Evolutionary conservation across 1,284 basidiomycete species (phyloP).

Genomic region (Bondarzewia mesenterica): DNA sequence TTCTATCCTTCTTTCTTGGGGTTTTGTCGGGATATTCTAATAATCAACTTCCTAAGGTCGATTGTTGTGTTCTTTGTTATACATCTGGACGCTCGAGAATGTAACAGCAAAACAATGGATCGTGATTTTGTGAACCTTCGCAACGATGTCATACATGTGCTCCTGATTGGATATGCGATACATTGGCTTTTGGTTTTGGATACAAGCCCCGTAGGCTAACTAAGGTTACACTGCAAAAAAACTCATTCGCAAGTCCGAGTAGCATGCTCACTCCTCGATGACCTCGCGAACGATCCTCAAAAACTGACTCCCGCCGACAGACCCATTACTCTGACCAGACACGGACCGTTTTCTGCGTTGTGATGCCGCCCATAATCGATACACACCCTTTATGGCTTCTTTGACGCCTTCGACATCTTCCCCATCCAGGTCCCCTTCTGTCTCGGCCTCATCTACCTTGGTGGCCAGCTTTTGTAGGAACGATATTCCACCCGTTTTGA

Average conservation of each 20-base stretch:
- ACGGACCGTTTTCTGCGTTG: conserved; percentile 13
- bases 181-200: no score
- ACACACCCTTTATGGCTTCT: conserved; percentile 40
- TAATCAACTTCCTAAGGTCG: no score
- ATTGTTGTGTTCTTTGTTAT: no score
- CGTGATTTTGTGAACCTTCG: no score
- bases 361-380: conserved; percentile 39
- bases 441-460: background rate
- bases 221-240: no score
- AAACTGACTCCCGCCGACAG: conserved; percentile 17
- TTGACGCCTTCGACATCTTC: conserved; percentile 21
- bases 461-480: background rate
- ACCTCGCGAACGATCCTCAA: conserved; percentile 19
- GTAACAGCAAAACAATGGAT: no score
- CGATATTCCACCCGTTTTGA: background rate
- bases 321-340: conserved; percentile 3
- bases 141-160: no score
- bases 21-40: no score
- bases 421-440: background rate
- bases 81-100: no score
- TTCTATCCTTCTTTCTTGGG: no score
- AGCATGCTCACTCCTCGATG: conserved; percentile 7
- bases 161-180: no score
- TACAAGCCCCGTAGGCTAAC: no score
- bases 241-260: background rate